These are phyloP conservation scores for Bruguiera sexangula DNA, from an alignment of 345 rosid genomes.

Conservation along the genomic window DNA sequence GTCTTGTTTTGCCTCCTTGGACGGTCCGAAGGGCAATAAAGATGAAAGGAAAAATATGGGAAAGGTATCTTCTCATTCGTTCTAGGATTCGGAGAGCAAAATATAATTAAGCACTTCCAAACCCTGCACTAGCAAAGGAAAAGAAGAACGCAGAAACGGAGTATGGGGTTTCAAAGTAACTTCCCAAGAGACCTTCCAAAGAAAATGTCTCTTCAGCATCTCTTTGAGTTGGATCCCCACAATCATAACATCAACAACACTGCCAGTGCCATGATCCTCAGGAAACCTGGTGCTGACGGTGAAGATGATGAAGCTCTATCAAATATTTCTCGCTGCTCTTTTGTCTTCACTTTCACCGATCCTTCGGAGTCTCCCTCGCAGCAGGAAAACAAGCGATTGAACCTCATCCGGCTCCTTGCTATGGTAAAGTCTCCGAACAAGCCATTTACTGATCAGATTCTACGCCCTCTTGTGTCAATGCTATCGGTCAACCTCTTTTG, in stretches of 20 bases:
- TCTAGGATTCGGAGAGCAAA: no score
- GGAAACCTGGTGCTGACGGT: slow-evolving; percentile 15
- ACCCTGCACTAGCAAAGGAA: neutral
- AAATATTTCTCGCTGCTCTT: slow-evolving; percentile 33
- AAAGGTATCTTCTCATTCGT: slow-evolving; percentile 10
- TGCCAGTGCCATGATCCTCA: slow-evolving; percentile 17
- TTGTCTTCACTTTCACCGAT: slow-evolving; percentile 45
- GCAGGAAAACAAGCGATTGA: slow-evolving; percentile 48
- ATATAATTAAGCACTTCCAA: neutral
- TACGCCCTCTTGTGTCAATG: slow-evolving; percentile 46
- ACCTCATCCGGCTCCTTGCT: slow-evolving; percentile 45
- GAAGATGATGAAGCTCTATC: slow-evolving; percentile 38
- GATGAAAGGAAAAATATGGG: slow-evolving; percentile 3
- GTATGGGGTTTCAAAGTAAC: slow-evolving; percentile 40
- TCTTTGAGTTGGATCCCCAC: slow-evolving; percentile 40
- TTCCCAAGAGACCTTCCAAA: slow-evolving; percentile 31
- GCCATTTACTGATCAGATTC: slow-evolving; percentile 24
- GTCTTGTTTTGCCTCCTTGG: slow-evolving; percentile 26
- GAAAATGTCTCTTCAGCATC: slow-evolving; percentile 32
- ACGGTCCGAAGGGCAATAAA: slow-evolving; percentile 1
- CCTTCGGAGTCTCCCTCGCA: slow-evolving; percentile 46
- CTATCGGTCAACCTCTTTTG: slow-evolving; percentile 50
- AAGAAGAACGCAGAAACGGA: neutral
- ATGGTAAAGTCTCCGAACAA: slow-evolving; percentile 31
- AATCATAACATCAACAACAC: neutral